Base-by-base conservation (phyloP, 75 land plant genomes). In the Picea sitchensis region DNA sequence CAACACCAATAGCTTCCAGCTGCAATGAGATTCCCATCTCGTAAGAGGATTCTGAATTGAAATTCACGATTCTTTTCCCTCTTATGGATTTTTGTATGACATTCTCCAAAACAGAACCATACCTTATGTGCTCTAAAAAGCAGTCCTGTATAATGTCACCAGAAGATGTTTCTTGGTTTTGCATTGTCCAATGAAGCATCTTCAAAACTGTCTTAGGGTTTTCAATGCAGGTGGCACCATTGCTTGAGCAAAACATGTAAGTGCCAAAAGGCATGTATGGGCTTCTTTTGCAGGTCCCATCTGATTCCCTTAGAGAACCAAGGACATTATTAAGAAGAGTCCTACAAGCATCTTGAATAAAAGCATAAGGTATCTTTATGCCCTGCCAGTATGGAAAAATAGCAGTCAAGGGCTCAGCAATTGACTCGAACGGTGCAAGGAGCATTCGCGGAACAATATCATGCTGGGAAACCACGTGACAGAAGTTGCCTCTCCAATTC, bases 261-360 rank as follows among this genome's bases (percentile, higher is more conserved):
- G 79, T 85, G 15, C 92, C 94, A 75, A 84, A 84, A 15, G 94
- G 92, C 62, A 86, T 82, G 74, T 88, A 92, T 54, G 92, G 89
- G 77, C 91, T 84, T 4, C 44, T 62, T 9, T 51, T 51, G 56
- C 9, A 9, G 11, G 11, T 12, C 56, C 56, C 56, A 51, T 51
- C 56, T 51, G 11, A 51, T 9, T 51, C 56, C 56, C 56, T 51
- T 44, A 21, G 20, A 47, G 41, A 44, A 14, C 36, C 51, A 20
- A 71, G 51, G 54, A 71, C 74, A 71, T 71, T 71, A 18, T 41
- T 71, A 71, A 44, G 54, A 44, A 71, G 47, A 71, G 56, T 71
- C 14, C 18, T 71, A 47, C 74, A 71, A 44, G 74, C 74, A 44
- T 71, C 74, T 71, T 44, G 74, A 71, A 41, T 44, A 17, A 13